These are phyloP conservation scores for Actinomortierella wolfii DNA, from an alignment of 371 early-diverging fungal species.

Conservation along the genomic window DNA sequence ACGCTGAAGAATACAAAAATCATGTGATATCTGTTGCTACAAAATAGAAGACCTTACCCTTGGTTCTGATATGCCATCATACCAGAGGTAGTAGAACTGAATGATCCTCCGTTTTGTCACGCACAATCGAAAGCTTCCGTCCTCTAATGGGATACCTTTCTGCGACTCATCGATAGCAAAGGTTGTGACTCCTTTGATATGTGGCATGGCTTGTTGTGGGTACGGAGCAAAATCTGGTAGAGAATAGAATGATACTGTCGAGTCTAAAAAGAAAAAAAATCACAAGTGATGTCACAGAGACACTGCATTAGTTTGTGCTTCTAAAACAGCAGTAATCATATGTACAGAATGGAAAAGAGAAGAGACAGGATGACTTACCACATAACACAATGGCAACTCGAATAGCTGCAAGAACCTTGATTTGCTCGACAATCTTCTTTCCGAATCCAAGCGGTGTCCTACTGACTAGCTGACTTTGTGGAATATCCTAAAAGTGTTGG, in stretches of 20 bases:
- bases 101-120: slow-evolving; percentile 67
- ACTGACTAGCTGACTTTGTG: slow-evolving; percentile 52
- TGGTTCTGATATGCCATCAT: slow-evolving; percentile 37
- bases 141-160: slow-evolving; percentile 60
- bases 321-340: no score
- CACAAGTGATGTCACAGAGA: neutral
- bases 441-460: slow-evolving; percentile 65
- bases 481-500: slow-evolving; percentile 28
- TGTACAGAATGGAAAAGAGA: no score
- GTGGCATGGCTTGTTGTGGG: slow-evolving; percentile 53
- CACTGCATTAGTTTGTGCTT: neutral
- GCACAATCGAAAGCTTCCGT: slow-evolving; percentile 65
- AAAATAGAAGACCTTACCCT: slow-evolving; percentile 16
- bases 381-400: slow-evolving; percentile 72
- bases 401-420: slow-evolving; percentile 72
- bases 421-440: slow-evolving; percentile 66
- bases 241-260: slow-evolving; percentile 66
- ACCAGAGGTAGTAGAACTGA: slow-evolving; percentile 56
- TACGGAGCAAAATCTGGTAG: slow-evolving; percentile 67
- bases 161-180: slow-evolving; percentile 64
- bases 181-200: slow-evolving; percentile 71
- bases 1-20: neutral
- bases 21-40: neutral
- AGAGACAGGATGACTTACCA: slow-evolving; percentile 53
- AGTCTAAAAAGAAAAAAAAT: slow-evolving; percentile 47